Conservation (phyloP, 371 early-diverging fungal species). For the Basidiobolus meristosporus region DNA sequence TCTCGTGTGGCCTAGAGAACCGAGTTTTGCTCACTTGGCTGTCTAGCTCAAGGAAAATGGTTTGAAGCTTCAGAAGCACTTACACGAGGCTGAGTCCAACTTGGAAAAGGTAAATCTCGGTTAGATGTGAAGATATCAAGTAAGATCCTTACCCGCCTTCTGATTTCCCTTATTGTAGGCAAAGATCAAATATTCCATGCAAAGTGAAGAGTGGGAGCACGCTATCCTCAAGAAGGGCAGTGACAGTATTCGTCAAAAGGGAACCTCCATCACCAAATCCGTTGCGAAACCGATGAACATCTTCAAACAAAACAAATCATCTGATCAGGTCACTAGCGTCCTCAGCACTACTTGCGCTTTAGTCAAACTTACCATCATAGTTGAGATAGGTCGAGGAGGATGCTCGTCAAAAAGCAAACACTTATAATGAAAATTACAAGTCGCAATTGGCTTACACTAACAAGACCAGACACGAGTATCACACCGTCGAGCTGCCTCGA, state of each 20-base stretch:
- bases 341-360: too few relatives aligned
- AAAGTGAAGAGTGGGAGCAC: constrained; percentile 63
- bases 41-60: background rate
- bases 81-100: background rate
- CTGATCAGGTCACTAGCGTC: too few relatives aligned
- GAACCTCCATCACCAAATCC: background rate
- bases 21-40: too few relatives aligned
- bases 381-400: constrained; percentile 45
- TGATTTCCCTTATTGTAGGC: constrained; percentile 15
- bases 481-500: constrained; percentile 33
- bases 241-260: too few relatives aligned
- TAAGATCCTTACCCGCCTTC: too few relatives aligned
- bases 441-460: constrained; percentile 36
- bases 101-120: background rate
- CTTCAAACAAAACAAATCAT: too few relatives aligned
- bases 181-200: constrained; percentile 38
- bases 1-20: too few relatives aligned
- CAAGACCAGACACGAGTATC: constrained; percentile 31
- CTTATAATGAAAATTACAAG: constrained; percentile 52
- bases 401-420: constrained; percentile 32
- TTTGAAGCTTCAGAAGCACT: background rate
- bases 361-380: too few relatives aligned
- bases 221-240: too few relatives aligned
- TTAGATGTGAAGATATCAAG: too few relatives aligned
- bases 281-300: too few relatives aligned